phyloP scores from a whole-genome alignment of 495 filamentous ascomycete species.

The Neurospora tetrasperma region DNA sequence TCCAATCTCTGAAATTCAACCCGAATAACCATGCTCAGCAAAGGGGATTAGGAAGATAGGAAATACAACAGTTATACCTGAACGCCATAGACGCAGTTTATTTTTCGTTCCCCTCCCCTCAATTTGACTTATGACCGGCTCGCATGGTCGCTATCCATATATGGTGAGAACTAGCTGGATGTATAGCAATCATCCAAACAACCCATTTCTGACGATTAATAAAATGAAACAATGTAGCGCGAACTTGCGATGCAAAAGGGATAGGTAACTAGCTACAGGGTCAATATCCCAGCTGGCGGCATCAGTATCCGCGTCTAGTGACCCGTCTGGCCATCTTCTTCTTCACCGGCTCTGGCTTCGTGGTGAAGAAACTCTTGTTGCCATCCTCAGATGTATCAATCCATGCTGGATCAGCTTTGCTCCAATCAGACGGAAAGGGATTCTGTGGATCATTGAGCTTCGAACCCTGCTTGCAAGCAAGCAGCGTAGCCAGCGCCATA shows the following conservation, averaged over 20 bases:
- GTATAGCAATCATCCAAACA: background rate
- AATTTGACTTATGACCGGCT: background rate
- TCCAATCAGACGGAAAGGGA: slow-evolving; percentile 9
- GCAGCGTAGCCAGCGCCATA: slow-evolving; percentile 27
- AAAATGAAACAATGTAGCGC: background rate
- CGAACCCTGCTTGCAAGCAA: slow-evolving; percentile 16
- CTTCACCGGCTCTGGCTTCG: slow-evolving; percentile 8
- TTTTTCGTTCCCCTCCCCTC: background rate
- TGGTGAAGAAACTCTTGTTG: slow-evolving; percentile 24
- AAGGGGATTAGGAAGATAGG: background rate
- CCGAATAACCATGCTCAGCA: background rate
- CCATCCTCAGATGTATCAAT: slow-evolving; percentile 23
- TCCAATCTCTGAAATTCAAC: background rate
- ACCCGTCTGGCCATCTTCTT: slow-evolving; percentile 7
- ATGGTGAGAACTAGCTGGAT: background rate
- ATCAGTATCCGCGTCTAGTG: slow-evolving; percentile 16
- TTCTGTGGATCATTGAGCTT: background rate
- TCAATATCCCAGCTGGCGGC: background rate
- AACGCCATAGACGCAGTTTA: background rate
- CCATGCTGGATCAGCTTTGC: slow-evolving; percentile 11
- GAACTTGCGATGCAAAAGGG: background rate
- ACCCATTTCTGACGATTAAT: background rate
- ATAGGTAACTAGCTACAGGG: background rate
- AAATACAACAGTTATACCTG: background rate
- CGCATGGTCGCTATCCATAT: background rate